Percentiles rank a stretch among this genome's conserved stretches.
Conservation (phyloP, 805 yeast species). For the Vanderwaltozyma tropicalis region DNA sequence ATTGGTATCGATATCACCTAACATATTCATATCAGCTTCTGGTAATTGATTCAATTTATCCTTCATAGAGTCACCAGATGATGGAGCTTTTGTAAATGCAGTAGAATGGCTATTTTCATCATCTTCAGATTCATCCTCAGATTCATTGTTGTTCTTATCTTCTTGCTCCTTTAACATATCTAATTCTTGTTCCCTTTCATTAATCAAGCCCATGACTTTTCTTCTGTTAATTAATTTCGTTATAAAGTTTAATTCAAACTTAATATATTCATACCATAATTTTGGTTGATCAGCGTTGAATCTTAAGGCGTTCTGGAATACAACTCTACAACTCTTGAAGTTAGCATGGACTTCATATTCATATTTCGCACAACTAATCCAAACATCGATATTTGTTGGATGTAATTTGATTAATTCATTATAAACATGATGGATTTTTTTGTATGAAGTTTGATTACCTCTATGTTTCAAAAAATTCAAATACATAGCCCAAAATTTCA, state of each 20-base stretch:
- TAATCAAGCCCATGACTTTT: conserved; percentile 65
- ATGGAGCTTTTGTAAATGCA: conserved; percentile 30
- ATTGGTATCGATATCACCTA: conserved; percentile 77
- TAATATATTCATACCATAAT: conserved; percentile 79
- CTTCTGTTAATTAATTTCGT: conserved; percentile 78
- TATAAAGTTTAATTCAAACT: conserved; percentile 78
- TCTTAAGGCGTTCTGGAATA: conserved; percentile 76
- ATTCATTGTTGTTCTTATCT: conserved; percentile 26
- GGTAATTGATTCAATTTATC: conserved; percentile 65
- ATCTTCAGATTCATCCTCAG: conserved; percentile 29
- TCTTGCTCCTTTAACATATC: conserved; percentile 32
- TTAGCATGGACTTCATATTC: conserved; percentile 85
- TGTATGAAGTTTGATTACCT: conserved; percentile 47
- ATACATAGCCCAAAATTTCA: conserved; percentile 69
- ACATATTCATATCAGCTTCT: conserved; percentile 73
- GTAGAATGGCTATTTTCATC: conserved; percentile 24
- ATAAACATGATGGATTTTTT: conserved; percentile 64
- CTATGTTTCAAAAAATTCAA: conserved; percentile 53
- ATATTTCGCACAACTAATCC: conserved; percentile 92
- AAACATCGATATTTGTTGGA: conserved; percentile 81
- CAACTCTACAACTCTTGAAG: conserved; percentile 76
- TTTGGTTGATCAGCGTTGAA: conserved; percentile 64
- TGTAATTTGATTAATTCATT: conserved; percentile 72
- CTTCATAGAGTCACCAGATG: conserved; percentile 44
- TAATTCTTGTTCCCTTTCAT: conserved; percentile 58